Conservation (phyloP, 179 eudicot genomes). For the Beta macrorhiza region DNA sequence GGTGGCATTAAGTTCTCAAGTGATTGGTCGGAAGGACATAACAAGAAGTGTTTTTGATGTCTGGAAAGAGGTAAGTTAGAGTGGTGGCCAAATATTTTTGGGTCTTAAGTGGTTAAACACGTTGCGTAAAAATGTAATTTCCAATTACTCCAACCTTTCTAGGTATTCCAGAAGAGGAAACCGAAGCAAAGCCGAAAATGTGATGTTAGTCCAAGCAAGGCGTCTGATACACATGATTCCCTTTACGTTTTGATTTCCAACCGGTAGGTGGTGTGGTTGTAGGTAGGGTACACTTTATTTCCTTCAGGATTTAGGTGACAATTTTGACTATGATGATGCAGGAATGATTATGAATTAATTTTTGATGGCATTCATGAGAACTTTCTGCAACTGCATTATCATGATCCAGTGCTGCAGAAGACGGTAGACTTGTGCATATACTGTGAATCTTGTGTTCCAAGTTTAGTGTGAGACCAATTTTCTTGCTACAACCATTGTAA, state of each 20-base stretch:
- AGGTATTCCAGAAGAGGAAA: conserved; percentile 89
- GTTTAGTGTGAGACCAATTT: background rate
- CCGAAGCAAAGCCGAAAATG: conserved; percentile 47
- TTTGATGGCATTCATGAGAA: conserved; percentile 92
- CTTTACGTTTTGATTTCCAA: conserved; percentile 67
- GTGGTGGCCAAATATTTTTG: background rate
- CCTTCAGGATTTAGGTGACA: conserved; percentile 16
- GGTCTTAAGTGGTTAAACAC: background rate
- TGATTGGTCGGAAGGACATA: conserved; percentile 88
- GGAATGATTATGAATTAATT: conserved; percentile 83
- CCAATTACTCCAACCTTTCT: conserved; percentile 16
- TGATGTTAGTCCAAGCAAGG: conserved; percentile 26
- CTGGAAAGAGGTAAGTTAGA: conserved; percentile 81
- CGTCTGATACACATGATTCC: conserved; percentile 49
- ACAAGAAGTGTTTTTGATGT: conserved; percentile 81
- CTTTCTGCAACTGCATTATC: conserved; percentile 70
- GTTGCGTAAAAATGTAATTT: background rate
- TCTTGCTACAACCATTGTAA: background rate
- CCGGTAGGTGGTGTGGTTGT: conserved; percentile 53
- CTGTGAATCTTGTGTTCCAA: conserved; percentile 14
- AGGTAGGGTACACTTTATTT: conserved; percentile 13
- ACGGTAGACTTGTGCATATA: conserved; percentile 55
- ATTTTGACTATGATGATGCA: conserved; percentile 34
- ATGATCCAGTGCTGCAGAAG: conserved; percentile 87
- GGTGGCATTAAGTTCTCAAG: conserved; percentile 83